Conservation (phyloP, 139 green algal genomes). For the Diplosphaera chodatii region DNA sequence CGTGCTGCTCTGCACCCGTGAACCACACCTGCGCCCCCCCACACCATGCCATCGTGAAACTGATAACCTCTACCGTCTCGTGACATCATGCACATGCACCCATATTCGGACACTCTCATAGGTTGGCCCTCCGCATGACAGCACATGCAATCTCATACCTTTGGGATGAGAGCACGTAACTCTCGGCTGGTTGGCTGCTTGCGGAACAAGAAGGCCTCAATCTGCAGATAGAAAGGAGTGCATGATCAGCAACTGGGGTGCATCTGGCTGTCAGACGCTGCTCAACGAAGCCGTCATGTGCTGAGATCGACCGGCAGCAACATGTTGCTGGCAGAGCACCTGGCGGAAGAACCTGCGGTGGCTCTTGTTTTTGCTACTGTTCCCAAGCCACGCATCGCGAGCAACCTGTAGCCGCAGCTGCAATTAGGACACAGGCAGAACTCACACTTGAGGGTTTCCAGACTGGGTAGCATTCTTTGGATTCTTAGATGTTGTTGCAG, state of each 20-base stretch:
- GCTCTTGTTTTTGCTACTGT: not conserved
- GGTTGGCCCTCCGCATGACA: too few species aligned
- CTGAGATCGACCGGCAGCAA: too few species aligned
- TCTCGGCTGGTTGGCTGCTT: conserved; percentile 62
- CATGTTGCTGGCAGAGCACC: conserved; percentile 14
- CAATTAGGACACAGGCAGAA: not conserved
- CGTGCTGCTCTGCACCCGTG: not conserved
- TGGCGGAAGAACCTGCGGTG: not conserved
- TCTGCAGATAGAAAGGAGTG: not conserved
- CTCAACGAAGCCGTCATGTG: too few species aligned
- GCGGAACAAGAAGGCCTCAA: conserved; percentile 59
- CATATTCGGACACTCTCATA: too few species aligned
- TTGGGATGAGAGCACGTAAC: conserved; percentile 16
- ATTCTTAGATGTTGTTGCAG: too few species aligned
- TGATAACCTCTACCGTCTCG: too few species aligned
- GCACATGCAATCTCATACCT: not conserved
- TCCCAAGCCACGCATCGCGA: not conserved
- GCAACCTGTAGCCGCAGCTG: not conserved
- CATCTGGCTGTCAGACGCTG: too few species aligned
- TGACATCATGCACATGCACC: too few species aligned
- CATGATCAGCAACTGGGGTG: too few species aligned
- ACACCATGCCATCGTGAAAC: too few species aligned
- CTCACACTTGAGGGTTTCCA: not conserved
- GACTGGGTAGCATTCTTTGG: too few species aligned
- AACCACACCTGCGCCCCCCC: not conserved